Conservation (phyloP, 2,329 filamentous ascomycete species). For the Ophiostoma angusticollis region DNA sequence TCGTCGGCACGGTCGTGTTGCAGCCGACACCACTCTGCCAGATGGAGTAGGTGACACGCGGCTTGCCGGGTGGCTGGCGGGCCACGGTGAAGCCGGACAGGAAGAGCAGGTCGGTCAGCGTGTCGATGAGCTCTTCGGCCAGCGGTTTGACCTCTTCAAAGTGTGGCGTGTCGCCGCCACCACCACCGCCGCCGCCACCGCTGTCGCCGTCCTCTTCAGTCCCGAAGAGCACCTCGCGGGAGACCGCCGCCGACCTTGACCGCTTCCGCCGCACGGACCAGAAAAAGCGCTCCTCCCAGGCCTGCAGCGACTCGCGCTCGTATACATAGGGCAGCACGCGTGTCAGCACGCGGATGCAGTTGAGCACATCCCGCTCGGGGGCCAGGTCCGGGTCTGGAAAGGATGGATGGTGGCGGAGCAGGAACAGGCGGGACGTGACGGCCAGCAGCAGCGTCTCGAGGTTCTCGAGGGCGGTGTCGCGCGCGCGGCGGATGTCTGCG, state of each 20-base stretch:
- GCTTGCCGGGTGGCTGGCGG: conserved; percentile 51
- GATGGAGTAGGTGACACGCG: conserved; percentile 82
- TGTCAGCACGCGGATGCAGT: conserved; percentile 86
- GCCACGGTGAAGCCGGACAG: conserved; percentile 82
- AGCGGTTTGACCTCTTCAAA: conserved; percentile 77
- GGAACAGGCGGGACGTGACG: conserved; percentile 68
- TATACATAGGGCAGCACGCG: conserved; percentile 83
- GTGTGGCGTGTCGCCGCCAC: background rate
- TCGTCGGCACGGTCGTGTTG: conserved; percentile 76
- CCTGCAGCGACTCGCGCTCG: conserved; percentile 67
- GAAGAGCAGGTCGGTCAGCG: conserved; percentile 79
- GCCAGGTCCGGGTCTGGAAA: conserved; percentile 81
- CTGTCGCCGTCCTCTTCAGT: conserved; percentile 53
- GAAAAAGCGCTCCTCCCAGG: conserved; percentile 90
- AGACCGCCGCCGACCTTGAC: conserved; percentile 51
- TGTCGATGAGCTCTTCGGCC: conserved; percentile 86
- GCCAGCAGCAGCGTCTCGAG: conserved; percentile 79
- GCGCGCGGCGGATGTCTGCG: conserved; percentile 73
- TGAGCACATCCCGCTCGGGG: conserved; percentile 77
- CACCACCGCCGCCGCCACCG: background rate
- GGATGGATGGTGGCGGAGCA: conserved; percentile 75
- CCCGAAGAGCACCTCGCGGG: conserved; percentile 73
- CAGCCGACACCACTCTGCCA: conserved; percentile 98
- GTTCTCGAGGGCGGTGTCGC: conserved; percentile 75
- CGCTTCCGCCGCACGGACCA: conserved; percentile 66